Evolutionary conservation across 495 filamentous ascomycete genomes (phyloP).

Genomic region (Tuber magnatum): DNA sequence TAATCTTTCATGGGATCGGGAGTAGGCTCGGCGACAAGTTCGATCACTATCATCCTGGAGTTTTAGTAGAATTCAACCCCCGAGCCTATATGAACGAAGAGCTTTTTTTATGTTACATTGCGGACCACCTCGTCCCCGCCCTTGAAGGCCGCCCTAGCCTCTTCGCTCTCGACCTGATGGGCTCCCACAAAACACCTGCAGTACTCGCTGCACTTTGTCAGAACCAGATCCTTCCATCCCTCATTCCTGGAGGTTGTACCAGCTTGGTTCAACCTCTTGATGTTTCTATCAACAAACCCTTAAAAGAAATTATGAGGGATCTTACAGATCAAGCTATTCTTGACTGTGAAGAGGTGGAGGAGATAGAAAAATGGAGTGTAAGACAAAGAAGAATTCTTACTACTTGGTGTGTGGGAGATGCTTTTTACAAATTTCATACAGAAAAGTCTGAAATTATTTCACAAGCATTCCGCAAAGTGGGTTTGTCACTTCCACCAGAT

Average conservation of each 20-base stretch:
- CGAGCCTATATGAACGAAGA: no score
- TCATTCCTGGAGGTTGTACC: background rate
- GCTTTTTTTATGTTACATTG: no score
- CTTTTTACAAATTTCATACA: slow-evolving; percentile 5
- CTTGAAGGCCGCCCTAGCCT: no score
- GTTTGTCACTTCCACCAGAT: background rate
- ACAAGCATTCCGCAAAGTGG: background rate
- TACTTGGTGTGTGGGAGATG: slow-evolving; percentile 13
- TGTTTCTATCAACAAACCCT: slow-evolving; percentile 5
- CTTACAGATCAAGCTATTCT: slow-evolving; percentile 9
- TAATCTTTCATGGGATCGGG: no score
- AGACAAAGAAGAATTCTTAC: background rate
- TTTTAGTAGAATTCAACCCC: no score
- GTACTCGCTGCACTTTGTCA: no score
- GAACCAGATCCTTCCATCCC: no score
- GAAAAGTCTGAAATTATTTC: slow-evolving; percentile 1
- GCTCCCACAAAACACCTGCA: no score
- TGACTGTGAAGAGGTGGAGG: background rate
- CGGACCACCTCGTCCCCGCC: no score
- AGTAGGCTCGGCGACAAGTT: no score
- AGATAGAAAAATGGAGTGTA: slow-evolving; percentile 5
- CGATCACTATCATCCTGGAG: no score
- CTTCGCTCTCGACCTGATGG: no score
- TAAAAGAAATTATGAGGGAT: slow-evolving; percentile 4
- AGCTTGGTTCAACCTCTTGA: slow-evolving; percentile 10